Base-by-base conservation (phyloP, 1,139 yeast species). In the Saccharomycopsis hybrid region DNA sequence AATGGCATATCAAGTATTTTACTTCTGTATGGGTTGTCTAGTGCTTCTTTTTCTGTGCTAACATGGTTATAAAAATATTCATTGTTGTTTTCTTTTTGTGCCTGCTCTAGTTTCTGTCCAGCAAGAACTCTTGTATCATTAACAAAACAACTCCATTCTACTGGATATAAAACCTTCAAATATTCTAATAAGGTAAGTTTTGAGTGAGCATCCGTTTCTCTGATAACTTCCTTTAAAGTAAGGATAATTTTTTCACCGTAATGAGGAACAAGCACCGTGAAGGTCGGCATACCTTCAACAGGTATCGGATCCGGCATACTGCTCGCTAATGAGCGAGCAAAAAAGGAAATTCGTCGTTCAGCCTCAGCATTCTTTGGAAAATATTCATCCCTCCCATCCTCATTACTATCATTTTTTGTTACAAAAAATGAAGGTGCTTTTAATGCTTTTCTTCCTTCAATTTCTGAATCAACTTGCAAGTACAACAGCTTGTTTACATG, bases 111-210 rank as follows among this genome's bases (percentile, higher is more conserved):
- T 18, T 27, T 44, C 28, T 49, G 44, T 5, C 48, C 46, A 36
- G 85, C 84, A 61, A 81, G 71, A 62, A 80, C 76, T 70, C 79
- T 80, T 45, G 88, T 81, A 64, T 82, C 88, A 63, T 80, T 79
- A 50, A 82, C 86, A 60, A 81, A 82, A 64, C 85, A 80, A 51
- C 78, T 84, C 88, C 88, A 82, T 66, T 82, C 88, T 54, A 79
- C 77, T 45, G 85, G 85, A 63, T 81, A 85, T 60, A 82, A 74
- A 66, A 80, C 85, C 63, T 82, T 82, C 70, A 82, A 74, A 65
- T 82, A 82, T 66, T 82, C 87, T 65, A 82, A 78, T 55, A 82
- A 73, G 5, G 86, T 80, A 47, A 82, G 84, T 69, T 84, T 77
- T 24, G 87, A 79, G 62, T 76, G 78, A 57, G 80, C 85, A 63